Conservation (phyloP, 257 asterid species). For the Solanum gracilifrons region DNA sequence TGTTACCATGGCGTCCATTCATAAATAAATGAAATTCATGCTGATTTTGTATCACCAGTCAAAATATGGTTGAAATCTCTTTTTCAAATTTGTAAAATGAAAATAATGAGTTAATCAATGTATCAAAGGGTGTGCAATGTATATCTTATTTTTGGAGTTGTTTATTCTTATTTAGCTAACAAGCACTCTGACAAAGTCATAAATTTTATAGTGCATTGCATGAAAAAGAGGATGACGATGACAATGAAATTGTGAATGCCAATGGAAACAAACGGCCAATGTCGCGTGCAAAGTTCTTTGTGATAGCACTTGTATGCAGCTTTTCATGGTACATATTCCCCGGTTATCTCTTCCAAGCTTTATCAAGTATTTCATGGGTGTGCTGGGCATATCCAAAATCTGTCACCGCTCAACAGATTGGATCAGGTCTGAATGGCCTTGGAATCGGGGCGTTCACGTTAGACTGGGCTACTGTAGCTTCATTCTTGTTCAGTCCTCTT, state of each 20-base stretch:
- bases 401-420: constrained; percentile 70
- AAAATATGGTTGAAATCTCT: background rate
- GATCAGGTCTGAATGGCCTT: constrained; percentile 60
- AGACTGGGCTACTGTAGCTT: constrained; percentile 64
- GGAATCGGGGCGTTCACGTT: constrained; percentile 62
- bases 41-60: background rate
- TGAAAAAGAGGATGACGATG: constrained; percentile 28
- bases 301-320: constrained; percentile 51
- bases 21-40: background rate
- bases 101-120: background rate
- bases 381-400: constrained; percentile 74
- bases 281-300: constrained; percentile 56
- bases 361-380: constrained; percentile 66
- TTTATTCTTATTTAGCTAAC: background rate
- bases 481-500: constrained; percentile 69
- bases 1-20: background rate
- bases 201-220: constrained; percentile 46
- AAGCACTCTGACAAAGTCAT: background rate
- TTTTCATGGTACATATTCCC: constrained; percentile 63
- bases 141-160: background rate
- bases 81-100: background rate
- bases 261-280: constrained; percentile 4
- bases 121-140: background rate
- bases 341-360: constrained; percentile 49
- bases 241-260: background rate